Evolutionary conservation across 805 yeast species (phyloP).

Genomic region (Barnettozyma salicaria): DNA sequence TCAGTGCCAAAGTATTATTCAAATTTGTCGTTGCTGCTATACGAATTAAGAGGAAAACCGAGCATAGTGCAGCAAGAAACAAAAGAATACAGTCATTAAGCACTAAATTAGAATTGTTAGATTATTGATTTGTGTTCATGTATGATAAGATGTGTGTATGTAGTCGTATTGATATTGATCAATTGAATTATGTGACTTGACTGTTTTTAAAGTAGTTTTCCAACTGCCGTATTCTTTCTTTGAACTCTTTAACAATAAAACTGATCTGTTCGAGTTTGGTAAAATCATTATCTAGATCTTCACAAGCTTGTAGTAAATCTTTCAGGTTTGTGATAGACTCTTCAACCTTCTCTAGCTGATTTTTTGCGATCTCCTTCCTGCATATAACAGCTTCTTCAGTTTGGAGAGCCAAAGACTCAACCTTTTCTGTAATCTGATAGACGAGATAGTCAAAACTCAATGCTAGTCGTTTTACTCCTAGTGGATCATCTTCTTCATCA

Average conservation of each 20-base stretch:
- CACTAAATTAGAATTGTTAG: slow-evolving; percentile 6
- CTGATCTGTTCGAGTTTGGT: slow-evolving; percentile 44
- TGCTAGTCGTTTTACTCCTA: slow-evolving; percentile 53
- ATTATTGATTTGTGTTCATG: no score
- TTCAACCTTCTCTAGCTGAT: slow-evolving; percentile 30
- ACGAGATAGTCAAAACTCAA: slow-evolving; percentile 59
- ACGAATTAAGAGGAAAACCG: slow-evolving; percentile 31
- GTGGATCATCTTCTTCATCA: slow-evolving; percentile 48
- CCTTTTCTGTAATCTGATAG: slow-evolving; percentile 53
- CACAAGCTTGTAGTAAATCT: slow-evolving; percentile 37
- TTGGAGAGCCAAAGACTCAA: slow-evolving; percentile 42
- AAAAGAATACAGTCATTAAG: slow-evolving; percentile 16
- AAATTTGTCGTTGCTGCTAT: slow-evolving; percentile 34
- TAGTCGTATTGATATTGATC: no score
- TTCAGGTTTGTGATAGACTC: slow-evolving; percentile 37
- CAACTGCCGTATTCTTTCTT: slow-evolving; percentile 29
- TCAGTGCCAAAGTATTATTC: slow-evolving; percentile 26
- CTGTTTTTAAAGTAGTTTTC: slow-evolving; percentile 24
- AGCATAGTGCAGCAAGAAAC: slow-evolving; percentile 17
- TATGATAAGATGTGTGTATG: no score
- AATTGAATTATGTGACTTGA: not conserved
- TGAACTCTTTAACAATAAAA: slow-evolving; percentile 36
- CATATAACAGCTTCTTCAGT: slow-evolving; percentile 26
- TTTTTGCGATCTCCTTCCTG: slow-evolving; percentile 20
- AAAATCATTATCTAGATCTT: slow-evolving; percentile 45